Base-by-base conservation (phyloP, 495 filamentous ascomycete species). In the Aspergillus coremiiformis region DNA sequence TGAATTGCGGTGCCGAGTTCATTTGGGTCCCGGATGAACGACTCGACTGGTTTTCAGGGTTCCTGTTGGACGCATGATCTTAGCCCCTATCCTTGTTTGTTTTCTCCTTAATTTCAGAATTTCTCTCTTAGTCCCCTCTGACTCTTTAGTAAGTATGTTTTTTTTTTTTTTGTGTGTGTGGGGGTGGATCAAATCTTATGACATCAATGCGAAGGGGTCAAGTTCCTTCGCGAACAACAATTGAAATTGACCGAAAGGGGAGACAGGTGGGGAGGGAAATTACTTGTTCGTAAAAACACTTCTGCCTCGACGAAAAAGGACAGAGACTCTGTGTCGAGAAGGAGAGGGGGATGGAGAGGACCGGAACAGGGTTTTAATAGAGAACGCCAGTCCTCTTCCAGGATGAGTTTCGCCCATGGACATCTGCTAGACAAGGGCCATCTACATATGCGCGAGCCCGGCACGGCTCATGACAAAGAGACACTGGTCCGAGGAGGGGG, bases 261-360 rank as follows among this genome's bases (percentile, higher is more conserved):
- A 32, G 19, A 49, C 5, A 17, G 8, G 6, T 30, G 39, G 43
- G 46, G 58, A 54, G 56, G 55, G 49, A 58, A 52, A 51, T 59
- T 75, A 73, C 69, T 72, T 69, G 62, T 60, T 65, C 39, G 59
- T 63, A 57, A 74, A 66, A 17, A 69, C 54, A 60, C 58, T 60
- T 55, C 68, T 67, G 51, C 68, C 66, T 66, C 72, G 70, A 58
- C 69, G 70, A 51, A 71, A 58, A 17, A 73, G 56, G 39, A 66
- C 52, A 44, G 66, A 68, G 26, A 67, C 58, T 52, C 66, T 59
- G 55, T 54, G 65, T 33, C 64, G 66, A 44, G 69, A 64, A 39
- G 62, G 62, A 44, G 63, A 59, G 24, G 64, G 35, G 48, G 65
- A 59, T 19, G 69, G 56, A 15, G 64, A 55, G 57, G 66, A 65